phyloP scores from a whole-genome alignment of 306 rosid genomes.

The Vachellia collinsii region DNA sequence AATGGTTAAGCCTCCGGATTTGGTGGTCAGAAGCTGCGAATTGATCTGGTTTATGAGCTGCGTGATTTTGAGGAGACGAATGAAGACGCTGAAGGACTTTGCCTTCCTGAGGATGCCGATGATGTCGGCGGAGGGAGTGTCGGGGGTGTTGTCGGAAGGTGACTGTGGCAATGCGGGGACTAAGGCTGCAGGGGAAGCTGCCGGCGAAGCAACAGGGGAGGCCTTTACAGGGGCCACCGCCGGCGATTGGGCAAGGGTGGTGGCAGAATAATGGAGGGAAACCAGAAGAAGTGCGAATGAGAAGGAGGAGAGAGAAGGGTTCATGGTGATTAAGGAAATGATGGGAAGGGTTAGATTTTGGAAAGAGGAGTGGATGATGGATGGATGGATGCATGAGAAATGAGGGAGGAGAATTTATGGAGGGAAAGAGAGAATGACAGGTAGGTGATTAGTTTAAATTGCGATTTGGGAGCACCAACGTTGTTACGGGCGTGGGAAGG shows the following conservation, averaged over 20 bases:
- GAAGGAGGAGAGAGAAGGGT: conserved; percentile 32
- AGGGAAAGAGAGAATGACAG: not conserved
- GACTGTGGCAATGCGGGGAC: conserved; percentile 47
- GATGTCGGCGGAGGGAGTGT: conserved; percentile 47
- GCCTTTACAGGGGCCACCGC: conserved; percentile 48
- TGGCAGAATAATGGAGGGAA: conserved; percentile 29
- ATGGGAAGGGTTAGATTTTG: not conserved
- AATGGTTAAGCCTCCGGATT: conserved; percentile 56
- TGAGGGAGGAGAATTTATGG: not conserved
- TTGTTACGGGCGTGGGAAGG: not conserved
- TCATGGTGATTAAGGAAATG: conserved; percentile 17
- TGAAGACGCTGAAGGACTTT: conserved; percentile 50
- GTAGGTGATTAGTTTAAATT: not conserved
- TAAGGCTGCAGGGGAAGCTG: conserved; percentile 41
- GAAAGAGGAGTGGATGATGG: conserved; percentile 37
- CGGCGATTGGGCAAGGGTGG: conserved; percentile 46
- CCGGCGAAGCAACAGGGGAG: conserved; percentile 23
- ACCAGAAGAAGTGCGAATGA: conserved; percentile 32
- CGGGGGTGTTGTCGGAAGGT: conserved; percentile 46
- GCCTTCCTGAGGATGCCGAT: conserved; percentile 59
- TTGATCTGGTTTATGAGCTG: conserved; percentile 66
- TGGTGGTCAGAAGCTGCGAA: conserved; percentile 51
- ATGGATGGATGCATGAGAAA: not conserved
- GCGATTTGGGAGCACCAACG: not conserved
- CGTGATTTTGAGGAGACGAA: conserved; percentile 65